Conservation (phyloP, 306 rosid species). For the Carpinus fangiana region DNA sequence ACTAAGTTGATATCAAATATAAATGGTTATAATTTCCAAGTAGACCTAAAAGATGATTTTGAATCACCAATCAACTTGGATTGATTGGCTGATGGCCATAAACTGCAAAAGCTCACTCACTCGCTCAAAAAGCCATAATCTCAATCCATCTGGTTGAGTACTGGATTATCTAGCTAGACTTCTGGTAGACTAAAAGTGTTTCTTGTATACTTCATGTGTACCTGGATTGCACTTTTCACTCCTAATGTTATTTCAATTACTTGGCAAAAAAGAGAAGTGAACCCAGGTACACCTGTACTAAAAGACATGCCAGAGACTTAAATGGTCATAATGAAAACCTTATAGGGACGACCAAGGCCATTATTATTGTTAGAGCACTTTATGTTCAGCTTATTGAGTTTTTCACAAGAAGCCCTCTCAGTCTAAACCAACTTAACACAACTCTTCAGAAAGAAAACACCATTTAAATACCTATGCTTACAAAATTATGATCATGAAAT, state of each 20-base stretch:
- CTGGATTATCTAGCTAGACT: not conserved
- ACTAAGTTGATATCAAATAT: not conserved
- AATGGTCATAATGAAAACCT: not conserved
- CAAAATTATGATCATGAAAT: not conserved
- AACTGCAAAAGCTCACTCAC: not conserved
- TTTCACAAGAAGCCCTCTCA: not conserved
- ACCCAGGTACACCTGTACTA: not conserved
- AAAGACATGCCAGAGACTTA: not conserved
- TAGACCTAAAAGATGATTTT: not conserved
- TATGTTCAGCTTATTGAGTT: not conserved
- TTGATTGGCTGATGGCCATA: not conserved
- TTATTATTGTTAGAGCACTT: not conserved
- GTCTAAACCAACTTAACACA: not conserved
- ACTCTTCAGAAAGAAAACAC: not conserved
- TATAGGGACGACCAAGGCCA: not conserved
- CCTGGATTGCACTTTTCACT: no score
- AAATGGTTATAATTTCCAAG: not conserved
- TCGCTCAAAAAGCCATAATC: not conserved
- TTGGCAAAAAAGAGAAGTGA: not conserved
- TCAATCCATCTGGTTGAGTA: slow-evolving; percentile 1
- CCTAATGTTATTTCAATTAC: no score
- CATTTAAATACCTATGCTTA: not conserved
- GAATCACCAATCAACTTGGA: not conserved
- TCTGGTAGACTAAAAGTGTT: not conserved
- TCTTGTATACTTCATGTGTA: no score